Evolutionary conservation across 371 early-diverging fungal species (phyloP), one percentile per base, ranked within the genome.

Genomic region (Syncephalastrum monosporum): DNA sequence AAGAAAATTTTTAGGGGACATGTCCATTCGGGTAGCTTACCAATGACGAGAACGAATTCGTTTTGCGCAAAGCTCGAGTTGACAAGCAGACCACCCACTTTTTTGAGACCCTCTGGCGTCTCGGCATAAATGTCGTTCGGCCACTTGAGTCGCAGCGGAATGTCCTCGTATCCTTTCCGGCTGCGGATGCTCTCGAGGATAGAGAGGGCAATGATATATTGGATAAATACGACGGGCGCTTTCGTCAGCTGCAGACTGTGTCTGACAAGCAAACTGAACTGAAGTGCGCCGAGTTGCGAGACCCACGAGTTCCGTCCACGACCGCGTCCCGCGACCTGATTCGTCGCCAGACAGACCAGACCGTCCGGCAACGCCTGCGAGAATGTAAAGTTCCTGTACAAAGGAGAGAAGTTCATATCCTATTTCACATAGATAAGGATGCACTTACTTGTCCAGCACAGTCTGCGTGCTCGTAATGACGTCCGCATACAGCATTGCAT

Each of bases 291-390:
- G 6, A 78, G 62, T 17, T 93, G 94, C 17, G 96, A 94, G 4
- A 98, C 86, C 98, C 98, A 98, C 0, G 91, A 79, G 66, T 97
- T 97, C 24, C 85, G 78, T 5, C 96, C 96, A 19, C 97, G 88
- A 83, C 88, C 88, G 64, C 90, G 79, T 10, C 94, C 96, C 16
- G 88, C 73, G 5, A 88, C 67, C 67, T 97, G 96, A 21, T 83
- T 75, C 3, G 87, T 81, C 1, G 90, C 94, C n/a, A 91, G 69
- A 49, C 84, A 85, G 17, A 92, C 87, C 4, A 90, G 67, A 12
- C 97, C 97, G 41, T 73, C 72, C 5, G 93, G 94, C 27, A 94
- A 62, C 6, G 61, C 63, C 47, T 78, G 67, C 13, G 84, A 77
- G 52, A 95, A 75, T 33, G 66, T 74, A 23, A 74, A 67, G 67